Conservation (phyloP, 164 flowering plant genomes). For the Saururus chinensis region DNA sequence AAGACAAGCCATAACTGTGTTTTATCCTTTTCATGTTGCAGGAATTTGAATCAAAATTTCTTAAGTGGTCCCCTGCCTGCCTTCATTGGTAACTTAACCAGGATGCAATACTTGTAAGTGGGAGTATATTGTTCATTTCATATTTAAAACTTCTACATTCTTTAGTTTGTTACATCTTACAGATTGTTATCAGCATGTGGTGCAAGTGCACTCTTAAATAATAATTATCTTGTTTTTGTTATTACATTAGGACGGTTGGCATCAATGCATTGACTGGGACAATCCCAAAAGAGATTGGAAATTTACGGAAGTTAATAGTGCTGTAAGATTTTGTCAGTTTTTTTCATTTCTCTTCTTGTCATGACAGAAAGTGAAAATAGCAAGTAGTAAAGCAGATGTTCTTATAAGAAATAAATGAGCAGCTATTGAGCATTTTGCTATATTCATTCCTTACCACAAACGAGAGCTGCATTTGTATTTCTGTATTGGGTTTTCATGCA, state of each 20-base stretch:
- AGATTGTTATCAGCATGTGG: background rate
- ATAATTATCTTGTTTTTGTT: background rate
- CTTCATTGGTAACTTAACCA: constrained; percentile 20
- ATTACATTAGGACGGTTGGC: constrained; percentile 19
- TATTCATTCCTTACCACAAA: background rate
- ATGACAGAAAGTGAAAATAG: too few relatives aligned
- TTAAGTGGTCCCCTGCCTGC: constrained; percentile 62
- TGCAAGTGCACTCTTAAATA: constrained; percentile 21
- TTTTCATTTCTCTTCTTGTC: too few relatives aligned
- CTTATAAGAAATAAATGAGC: background rate
- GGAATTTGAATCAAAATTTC: constrained; percentile 47
- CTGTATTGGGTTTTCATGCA: background rate
- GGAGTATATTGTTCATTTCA: background rate
- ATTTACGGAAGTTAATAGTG: constrained; percentile 28
- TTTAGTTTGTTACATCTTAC: too few relatives aligned
- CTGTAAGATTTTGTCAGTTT: constrained; percentile 20
- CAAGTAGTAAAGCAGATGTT: background rate
- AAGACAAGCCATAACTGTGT: background rate
- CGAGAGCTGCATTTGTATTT: background rate
- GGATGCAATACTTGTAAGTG: constrained; percentile 12
- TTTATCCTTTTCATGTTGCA: constrained; percentile 11
- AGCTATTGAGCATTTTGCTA: background rate
- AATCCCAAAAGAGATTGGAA: constrained; percentile 43
- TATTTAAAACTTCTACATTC: constrained; percentile 3
- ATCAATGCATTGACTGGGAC: constrained; percentile 31